These are phyloP conservation scores for Komagataella mondaviorum DNA, from an alignment of 805 yeast species.

Conservation along the genomic window DNA sequence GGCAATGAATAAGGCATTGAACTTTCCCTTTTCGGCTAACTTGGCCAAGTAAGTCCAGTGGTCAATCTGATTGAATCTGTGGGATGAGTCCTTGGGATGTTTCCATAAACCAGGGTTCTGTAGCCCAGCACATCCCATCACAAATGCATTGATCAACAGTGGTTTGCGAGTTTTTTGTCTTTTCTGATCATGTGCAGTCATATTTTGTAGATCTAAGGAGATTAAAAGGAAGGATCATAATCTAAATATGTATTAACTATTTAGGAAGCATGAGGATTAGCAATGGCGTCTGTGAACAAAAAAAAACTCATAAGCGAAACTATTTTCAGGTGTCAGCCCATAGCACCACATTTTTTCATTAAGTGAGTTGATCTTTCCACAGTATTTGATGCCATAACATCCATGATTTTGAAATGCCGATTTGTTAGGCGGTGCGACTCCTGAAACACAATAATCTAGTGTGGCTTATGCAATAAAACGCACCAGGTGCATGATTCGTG, in stretches of 20 bases:
- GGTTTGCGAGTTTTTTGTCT: background rate
- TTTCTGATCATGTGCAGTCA: background rate
- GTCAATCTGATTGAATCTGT: constrained; percentile 12
- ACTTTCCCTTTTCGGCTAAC: constrained; percentile 23
- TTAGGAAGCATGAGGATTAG: background rate
- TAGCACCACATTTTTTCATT: background rate
- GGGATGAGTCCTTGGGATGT: constrained; percentile 21
- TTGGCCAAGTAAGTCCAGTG: constrained; percentile 25
- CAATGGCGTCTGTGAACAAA: background rate
- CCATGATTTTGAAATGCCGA: background rate
- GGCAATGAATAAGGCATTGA: constrained; percentile 25
- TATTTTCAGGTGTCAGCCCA: background rate
- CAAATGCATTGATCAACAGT: constrained; percentile 20
- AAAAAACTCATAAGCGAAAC: background rate
- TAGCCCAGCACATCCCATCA: constrained; percentile 17
- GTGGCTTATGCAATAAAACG: background rate
- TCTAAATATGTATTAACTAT: background rate
- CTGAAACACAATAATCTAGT: background rate
- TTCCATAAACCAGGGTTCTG: constrained; percentile 17
- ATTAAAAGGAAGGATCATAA: background rate
- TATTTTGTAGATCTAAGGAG: too few relatives aligned
- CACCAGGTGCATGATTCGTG: background rate
- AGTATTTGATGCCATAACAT: background rate
- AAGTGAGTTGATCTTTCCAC: background rate
- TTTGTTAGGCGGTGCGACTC: background rate